A percentile compares a stretch with the other conserved stretches of the same genome.
phyloP scores from a whole-genome alignment of 164 flowering plant species.

The Liriodendron chinense region DNA sequence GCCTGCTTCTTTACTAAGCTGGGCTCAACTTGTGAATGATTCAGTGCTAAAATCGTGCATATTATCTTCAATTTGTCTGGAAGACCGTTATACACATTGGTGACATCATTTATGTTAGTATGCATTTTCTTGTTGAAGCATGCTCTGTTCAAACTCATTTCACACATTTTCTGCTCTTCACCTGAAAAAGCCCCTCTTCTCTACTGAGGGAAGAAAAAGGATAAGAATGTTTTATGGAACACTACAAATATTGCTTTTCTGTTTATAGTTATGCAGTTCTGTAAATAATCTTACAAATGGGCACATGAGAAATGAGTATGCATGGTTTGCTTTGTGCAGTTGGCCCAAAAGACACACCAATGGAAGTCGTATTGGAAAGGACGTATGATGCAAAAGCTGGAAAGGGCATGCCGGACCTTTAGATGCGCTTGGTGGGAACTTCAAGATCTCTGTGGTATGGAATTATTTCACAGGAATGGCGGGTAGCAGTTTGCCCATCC shows the following conservation, averaged over 20 bases:
- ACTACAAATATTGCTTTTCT: background rate
- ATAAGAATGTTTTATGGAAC: background rate
- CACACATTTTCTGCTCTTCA: no score
- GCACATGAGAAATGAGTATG: background rate
- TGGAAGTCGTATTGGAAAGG: constrained; percentile 74
- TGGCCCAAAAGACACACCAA: constrained; percentile 90
- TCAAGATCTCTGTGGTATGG: background rate
- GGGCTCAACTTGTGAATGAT: no score
- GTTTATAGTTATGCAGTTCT: background rate
- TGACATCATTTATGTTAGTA: no score
- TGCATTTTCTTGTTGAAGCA: background rate
- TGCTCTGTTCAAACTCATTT: background rate
- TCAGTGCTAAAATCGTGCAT: no score
- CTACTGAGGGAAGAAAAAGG: background rate
- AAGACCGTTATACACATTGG: no score
- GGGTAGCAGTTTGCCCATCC: background rate
- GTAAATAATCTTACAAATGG: background rate
- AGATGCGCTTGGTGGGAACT: background rate
- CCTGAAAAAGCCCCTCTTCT: background rate
- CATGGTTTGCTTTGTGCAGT: constrained; percentile 44
- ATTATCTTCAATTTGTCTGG: no score
- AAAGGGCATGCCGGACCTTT: constrained; percentile 81
- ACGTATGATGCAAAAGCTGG: constrained; percentile 82
- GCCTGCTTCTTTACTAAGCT: no score
- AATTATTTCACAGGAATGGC: background rate